Evolutionary conservation across 306 rosid genomes (phyloP).

Genomic region (Corylus americana): DNA sequence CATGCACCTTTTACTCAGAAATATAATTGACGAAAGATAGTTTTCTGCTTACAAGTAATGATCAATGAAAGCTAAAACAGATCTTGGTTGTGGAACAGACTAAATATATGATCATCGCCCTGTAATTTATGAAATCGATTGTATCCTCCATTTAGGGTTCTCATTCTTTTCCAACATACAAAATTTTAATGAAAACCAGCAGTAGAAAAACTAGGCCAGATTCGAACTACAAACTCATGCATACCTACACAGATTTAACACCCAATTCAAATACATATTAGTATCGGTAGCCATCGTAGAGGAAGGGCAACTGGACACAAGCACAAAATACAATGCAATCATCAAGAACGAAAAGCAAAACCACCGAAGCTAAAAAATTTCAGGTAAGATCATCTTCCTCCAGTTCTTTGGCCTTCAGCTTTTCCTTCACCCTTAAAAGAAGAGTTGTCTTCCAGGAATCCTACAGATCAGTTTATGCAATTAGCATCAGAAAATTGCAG

Average conservation of each 20-base stretch:
- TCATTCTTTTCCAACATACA: neutral
- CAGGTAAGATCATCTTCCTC: slow-evolving; percentile 97
- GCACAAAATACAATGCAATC: slow-evolving; percentile 32
- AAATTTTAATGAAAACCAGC: neutral
- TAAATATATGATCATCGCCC: neutral
- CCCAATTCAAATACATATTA: slow-evolving; percentile 37
- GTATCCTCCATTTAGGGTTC: neutral
- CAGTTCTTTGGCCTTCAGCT: slow-evolving; percentile 90
- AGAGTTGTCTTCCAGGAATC: slow-evolving; percentile 96
- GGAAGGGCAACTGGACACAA: slow-evolving; percentile 34
- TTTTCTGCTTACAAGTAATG: too few species aligned
- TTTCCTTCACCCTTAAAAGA: slow-evolving; percentile 95
- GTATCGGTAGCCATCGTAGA: slow-evolving; percentile 23
- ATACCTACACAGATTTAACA: slow-evolving; percentile 24
- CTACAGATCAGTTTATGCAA: slow-evolving; percentile 40
- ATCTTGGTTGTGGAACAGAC: neutral
- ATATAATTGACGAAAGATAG: too few species aligned
- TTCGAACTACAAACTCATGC: slow-evolving; percentile 7
- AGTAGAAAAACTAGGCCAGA: neutral
- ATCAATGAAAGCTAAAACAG: neutral
- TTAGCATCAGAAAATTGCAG: slow-evolving; percentile 10
- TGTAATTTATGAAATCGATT: neutral
- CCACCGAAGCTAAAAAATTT: slow-evolving; percentile 25
- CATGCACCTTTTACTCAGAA: too few species aligned
- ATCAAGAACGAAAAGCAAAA: slow-evolving; percentile 38